Percentiles rank a stretch among this genome's conserved stretches.
These are phyloP conservation scores for Candida succiphila DNA, from an alignment of 805 yeast genomes.

Conservation along the genomic window DNA sequence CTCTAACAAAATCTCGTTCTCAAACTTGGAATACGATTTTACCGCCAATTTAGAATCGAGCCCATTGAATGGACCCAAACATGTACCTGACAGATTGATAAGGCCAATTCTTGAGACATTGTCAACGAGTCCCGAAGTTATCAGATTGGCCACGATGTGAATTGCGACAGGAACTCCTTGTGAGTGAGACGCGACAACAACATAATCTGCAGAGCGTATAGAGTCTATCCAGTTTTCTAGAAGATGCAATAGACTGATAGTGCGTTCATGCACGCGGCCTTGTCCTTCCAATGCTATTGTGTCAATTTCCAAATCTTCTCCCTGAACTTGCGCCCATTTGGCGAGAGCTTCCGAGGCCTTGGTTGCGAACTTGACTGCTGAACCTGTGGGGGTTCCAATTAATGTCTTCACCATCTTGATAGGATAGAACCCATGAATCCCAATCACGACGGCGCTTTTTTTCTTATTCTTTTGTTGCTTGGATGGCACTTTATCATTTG, in stretches of 20 bases:
- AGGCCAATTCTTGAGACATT: conserved; percentile 47
- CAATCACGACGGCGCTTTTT: conserved; percentile 58
- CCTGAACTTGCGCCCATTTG: conserved; percentile 44
- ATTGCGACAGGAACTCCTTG: conserved; percentile 91
- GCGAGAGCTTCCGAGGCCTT: conserved; percentile 69
- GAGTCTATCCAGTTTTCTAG: conserved; percentile 59
- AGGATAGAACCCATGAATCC: conserved; percentile 94
- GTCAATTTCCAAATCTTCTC: conserved; percentile 44
- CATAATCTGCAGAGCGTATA: conserved; percentile 54
- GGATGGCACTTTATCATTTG: background rate
- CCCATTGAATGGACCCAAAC: conserved; percentile 86
- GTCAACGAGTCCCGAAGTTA: conserved; percentile 48
- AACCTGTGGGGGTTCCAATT: conserved; percentile 90
- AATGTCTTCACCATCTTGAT: conserved; percentile 71
- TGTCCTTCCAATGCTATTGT: conserved; percentile 88
- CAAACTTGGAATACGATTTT: conserved; percentile 77
- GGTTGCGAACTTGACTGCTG: conserved; percentile 70
- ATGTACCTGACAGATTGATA: conserved; percentile 86
- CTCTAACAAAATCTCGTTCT: conserved; percentile 77
- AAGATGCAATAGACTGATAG: conserved; percentile 58
- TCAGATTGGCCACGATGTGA: conserved; percentile 39
- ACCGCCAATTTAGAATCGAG: conserved; percentile 74
- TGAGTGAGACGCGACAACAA: conserved; percentile 82
- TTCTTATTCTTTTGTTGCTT: conserved; percentile 1
- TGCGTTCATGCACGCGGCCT: conserved; percentile 80